Conservation (phyloP, 2,329 filamentous ascomycete genomes). For the Cadophora sp. region DNA sequence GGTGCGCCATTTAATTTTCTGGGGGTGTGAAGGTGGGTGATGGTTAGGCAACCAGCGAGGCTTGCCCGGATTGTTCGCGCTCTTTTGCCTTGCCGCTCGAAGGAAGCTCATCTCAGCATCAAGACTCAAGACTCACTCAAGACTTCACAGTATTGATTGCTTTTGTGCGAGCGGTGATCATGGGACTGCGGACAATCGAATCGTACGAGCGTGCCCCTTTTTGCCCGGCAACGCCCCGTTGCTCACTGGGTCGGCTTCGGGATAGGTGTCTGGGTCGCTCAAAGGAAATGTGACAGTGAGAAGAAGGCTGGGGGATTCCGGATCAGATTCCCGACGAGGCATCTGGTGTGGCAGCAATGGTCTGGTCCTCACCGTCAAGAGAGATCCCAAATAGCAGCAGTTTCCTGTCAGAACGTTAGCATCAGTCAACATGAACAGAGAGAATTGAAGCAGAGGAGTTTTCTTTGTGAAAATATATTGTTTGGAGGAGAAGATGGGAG, state of each 20-base stretch:
- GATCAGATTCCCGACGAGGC: neutral
- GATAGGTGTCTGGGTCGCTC: neutral
- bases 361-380: neutral
- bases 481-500: neutral
- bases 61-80: slow-evolving; percentile 22
- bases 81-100: slow-evolving; percentile 29
- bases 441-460: neutral
- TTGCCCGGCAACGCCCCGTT: slow-evolving; percentile 3
- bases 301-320: slow-evolving; percentile 11
- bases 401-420: slow-evolving; percentile 7
- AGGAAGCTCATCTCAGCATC: slow-evolving; percentile 14
- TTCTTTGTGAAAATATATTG: neutral
- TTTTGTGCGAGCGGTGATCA: slow-evolving; percentile 16
- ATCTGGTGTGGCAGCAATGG: neutral
- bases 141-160: neutral
- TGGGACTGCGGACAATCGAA: slow-evolving; percentile 13
- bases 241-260: neutral
- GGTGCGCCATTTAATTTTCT: slow-evolving; percentile 18
- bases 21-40: slow-evolving; percentile 1
- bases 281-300: neutral
- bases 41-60: slow-evolving; percentile 25
- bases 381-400: neutral
- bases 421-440: neutral
- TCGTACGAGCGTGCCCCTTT: neutral
- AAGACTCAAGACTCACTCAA: neutral